Evolutionary conservation across 108 stramenopile species (phyloP).

Genomic region (Nannochloropsis oceanica): DNA sequence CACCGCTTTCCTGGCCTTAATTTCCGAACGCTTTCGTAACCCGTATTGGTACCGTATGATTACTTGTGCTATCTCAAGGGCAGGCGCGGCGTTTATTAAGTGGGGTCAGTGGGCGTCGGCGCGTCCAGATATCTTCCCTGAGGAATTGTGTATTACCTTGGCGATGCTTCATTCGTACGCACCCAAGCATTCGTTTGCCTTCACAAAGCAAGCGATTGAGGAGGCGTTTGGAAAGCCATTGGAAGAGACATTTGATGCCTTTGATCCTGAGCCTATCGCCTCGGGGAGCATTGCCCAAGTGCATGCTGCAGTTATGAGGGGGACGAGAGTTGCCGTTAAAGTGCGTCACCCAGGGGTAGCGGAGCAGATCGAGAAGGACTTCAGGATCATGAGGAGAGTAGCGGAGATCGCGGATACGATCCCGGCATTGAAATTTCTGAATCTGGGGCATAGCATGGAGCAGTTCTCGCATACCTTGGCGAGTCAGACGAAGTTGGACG

Average conservation of each 20-base stretch:
- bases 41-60: conserved; percentile 43
- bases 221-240: not conserved
- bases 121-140: conserved; percentile 61
- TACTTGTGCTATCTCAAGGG: conserved; percentile 29
- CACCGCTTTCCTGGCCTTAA: conserved; percentile 4
- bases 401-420: conserved; percentile 41
- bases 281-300: conserved; percentile 70
- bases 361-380: conserved; percentile 54
- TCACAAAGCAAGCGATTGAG: conserved; percentile 40
- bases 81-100: conserved; percentile 60
- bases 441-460: conserved; percentile 44
- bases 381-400: conserved; percentile 48
- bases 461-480: conserved; percentile 70
- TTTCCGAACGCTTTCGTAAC: conserved; percentile 31
- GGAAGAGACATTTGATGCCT: conserved; percentile 46
- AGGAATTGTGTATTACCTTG: conserved; percentile 47
- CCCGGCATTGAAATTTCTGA: conserved; percentile 44
- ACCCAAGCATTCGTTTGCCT: conserved; percentile 47
- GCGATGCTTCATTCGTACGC: conserved; percentile 46
- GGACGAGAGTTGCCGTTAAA: conserved; percentile 43
- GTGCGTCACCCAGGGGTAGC: conserved; percentile 62
- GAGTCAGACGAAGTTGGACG: conserved; percentile 52
- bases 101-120: conserved; percentile 49
- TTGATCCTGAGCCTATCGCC: conserved; percentile 53
- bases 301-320: not conserved